Evolutionary conservation across 495 filamentous ascomycete genomes (phyloP), one percentile per base, ranked within the genome.

Genomic region (Venustampulla echinocandica): DNA sequence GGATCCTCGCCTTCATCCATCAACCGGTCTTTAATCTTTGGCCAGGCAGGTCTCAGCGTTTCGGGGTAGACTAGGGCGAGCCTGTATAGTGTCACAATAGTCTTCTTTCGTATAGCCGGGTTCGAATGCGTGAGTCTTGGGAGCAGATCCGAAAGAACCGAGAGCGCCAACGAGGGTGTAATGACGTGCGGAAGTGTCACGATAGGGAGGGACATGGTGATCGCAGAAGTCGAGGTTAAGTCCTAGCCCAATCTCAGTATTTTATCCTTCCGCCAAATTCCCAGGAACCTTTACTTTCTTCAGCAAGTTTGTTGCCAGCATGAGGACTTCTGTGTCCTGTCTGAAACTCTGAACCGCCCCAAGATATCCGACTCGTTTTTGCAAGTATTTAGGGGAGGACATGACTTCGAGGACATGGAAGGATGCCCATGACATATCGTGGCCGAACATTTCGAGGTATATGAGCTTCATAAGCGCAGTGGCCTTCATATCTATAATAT

Each of bases 351-450:
- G 92, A 15, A 90, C 87, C 1, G 92, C 92, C 3, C 84, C 90
- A n/a, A 98, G 77, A 65, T 98, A 98, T 20, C 89, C 92, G 33
- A 95, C 87, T 49, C 92, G 70, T 63, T 98, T 98, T 61, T 95
- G 92, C 27, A 85, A 72, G 62, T 95, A 95, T 63, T 95, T 96
- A 13, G 81, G 64, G 4, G 86, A 92, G 18, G 89, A 93, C 92
- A 98, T 98, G 63, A 98, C 92, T 66, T 98, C 92, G 24, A 98
- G 81, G 10, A 96, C 92, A 62, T 97, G 85, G 63, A 98, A 98
- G 7, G 88, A 87, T 15, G 93, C 92, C 92, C 92, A 98, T 0
- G 92, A 96, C 92, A 98, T 98, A 66, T 98, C 92, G 59, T 98
- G 85, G 10, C 92, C 92, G 60, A 95, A 88, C 92, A 98, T 98